Evolutionary conservation across 2,329 filamentous ascomycete genomes (phyloP).

Genomic region (Hyphodiscus sp.): DNA sequence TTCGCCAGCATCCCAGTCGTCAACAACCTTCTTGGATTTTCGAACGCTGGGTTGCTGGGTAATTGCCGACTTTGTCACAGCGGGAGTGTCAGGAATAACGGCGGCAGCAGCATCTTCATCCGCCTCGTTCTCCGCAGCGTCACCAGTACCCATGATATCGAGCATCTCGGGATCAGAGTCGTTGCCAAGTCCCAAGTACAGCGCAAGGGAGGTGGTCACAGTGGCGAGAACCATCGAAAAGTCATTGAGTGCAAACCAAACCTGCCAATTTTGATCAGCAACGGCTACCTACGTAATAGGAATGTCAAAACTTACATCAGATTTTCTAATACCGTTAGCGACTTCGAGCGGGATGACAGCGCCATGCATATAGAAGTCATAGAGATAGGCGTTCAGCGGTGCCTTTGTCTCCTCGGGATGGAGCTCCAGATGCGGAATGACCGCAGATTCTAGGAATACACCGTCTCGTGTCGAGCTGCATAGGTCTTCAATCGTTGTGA

Average conservation of each 20-base stretch:
- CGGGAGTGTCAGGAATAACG: constrained; percentile 6
- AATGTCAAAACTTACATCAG: constrained; percentile 37
- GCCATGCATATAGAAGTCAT: constrained; percentile 73
- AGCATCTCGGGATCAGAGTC: constrained; percentile 40
- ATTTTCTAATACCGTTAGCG: constrained; percentile 59
- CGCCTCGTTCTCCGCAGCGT: constrained; percentile 38
- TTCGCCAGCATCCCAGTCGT: constrained; percentile 43
- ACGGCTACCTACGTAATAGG: background rate
- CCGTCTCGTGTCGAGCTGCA: constrained; percentile 58
- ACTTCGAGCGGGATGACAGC: constrained; percentile 51
- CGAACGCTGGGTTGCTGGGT: constrained; percentile 8
- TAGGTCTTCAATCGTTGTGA: constrained; percentile 59
- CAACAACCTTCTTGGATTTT: constrained; percentile 34
- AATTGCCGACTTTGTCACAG: constrained; percentile 1
- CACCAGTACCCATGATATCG: constrained; percentile 42
- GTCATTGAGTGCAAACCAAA: constrained; percentile 69
- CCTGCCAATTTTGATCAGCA: constrained; percentile 21
- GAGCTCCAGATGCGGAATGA: constrained; percentile 62
- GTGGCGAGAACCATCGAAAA: constrained; percentile 61
- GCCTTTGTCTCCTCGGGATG: constrained; percentile 45
- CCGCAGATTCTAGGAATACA: constrained; percentile 68
- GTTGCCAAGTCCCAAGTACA: constrained; percentile 47
- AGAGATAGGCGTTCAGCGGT: constrained; percentile 61
- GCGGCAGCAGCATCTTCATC: constrained; percentile 30
- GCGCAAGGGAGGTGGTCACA: constrained; percentile 58